Evolutionary conservation across 2,329 filamentous ascomycete genomes (phyloP).

Genomic region (Tolypocladium tropicale): DNA sequence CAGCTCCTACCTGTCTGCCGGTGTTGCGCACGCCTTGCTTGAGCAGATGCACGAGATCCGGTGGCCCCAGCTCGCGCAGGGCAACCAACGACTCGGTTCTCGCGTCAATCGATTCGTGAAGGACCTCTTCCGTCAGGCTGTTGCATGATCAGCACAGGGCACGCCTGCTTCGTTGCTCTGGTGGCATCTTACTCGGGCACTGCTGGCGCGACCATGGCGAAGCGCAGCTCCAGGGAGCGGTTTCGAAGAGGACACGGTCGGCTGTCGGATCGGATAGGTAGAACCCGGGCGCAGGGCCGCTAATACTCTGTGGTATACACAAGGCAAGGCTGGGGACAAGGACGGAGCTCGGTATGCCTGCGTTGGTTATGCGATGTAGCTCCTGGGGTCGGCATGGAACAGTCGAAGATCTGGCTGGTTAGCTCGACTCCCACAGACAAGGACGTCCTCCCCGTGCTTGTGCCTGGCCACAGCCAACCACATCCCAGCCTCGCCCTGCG

Average conservation of each 20-base stretch:
- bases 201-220: slow-evolving; percentile 61
- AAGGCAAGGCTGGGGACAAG: background rate
- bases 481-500: background rate
- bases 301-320: background rate
- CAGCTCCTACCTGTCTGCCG: slow-evolving; percentile 38
- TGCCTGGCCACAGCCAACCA: background rate
- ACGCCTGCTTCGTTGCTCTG: background rate
- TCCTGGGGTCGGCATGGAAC: background rate
- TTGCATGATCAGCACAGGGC: slow-evolving; percentile 10
- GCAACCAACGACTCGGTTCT: slow-evolving; percentile 80
- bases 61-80: slow-evolving; percentile 87
- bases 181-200: slow-evolving; percentile 55
- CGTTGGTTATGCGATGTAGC: background rate
- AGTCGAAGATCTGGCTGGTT: background rate
- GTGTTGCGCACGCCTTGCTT: slow-evolving; percentile 56
- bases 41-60: slow-evolving; percentile 88
- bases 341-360: background rate
- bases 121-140: slow-evolving; percentile 88
- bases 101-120: slow-evolving; percentile 84
- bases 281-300: background rate
- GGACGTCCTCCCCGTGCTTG: too few species aligned
- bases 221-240: slow-evolving; percentile 8
- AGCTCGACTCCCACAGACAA: background rate
- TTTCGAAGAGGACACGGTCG: background rate
- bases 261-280: background rate